These are phyloP conservation scores for Saccharomycopsis fodiens DNA, from an alignment of 805 yeast species.

Conservation along the genomic window DNA sequence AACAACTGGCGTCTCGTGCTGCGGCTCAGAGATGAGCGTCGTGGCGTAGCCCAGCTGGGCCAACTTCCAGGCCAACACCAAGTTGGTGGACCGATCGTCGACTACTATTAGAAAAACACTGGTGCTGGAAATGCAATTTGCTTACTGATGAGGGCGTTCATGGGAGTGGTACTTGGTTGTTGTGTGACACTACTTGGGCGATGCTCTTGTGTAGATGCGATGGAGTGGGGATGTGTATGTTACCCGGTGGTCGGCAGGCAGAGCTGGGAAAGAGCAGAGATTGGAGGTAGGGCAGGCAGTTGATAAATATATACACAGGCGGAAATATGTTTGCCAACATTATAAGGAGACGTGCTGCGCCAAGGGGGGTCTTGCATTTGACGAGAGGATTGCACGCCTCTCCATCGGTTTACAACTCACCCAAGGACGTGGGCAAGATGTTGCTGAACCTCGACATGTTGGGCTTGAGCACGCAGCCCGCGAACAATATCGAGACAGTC, in stretches of 20 bases:
- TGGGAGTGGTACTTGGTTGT: no score
- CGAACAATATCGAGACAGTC: conserved; percentile 44
- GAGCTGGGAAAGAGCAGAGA: no score
- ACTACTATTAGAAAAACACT: conserved; percentile 3
- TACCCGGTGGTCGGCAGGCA: no score
- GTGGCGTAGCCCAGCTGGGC: conserved; percentile 1
- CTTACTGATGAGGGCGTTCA: no score
- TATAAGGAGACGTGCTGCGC: neutral
- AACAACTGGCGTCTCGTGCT: no score
- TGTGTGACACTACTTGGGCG: no score
- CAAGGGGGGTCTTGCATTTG: neutral
- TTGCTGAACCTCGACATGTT: conserved; percentile 39
- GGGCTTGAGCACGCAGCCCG: conserved; percentile 36
- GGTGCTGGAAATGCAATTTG: no score
- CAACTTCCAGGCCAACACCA: conserved; percentile 9
- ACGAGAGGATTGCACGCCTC: neutral
- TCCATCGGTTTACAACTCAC: neutral
- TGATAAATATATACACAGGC: neutral
- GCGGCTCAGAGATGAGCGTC: conserved; percentile 4
- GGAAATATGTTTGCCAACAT: no score
- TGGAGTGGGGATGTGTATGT: no score
- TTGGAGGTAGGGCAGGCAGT: no score
- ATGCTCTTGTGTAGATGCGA: no score
- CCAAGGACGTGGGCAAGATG: conserved; percentile 19
- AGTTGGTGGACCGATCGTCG: conserved; percentile 11